Conservation (phyloP, 2,329 filamentous ascomycete genomes). For the Sclerotinia borealis region DNA sequence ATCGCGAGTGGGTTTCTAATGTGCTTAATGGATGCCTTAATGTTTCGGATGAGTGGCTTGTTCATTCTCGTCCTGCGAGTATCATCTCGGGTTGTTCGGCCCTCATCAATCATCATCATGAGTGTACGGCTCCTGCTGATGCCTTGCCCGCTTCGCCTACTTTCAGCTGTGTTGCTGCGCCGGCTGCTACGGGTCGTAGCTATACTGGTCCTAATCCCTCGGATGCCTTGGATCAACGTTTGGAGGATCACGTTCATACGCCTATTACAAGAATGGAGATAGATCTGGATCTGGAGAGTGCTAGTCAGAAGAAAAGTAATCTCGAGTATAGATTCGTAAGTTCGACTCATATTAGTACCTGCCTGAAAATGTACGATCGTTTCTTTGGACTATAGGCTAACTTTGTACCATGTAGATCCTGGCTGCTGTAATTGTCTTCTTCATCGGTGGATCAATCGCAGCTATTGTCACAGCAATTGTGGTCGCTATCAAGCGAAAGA, state of each 20-base stretch:
- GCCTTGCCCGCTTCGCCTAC: not conserved
- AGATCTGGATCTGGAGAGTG: not conserved
- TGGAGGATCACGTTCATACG: not conserved
- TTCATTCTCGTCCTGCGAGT: not conserved
- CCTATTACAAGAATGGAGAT: not conserved
- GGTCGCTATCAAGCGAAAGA: not conserved
- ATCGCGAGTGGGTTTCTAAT: not conserved
- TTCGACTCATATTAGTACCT: accelerated
- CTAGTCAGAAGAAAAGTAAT: not conserved
- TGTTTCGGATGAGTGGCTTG: not conserved
- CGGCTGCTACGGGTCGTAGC: not conserved
- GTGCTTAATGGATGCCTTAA: not conserved
- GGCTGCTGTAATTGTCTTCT: not conserved
- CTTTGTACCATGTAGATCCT: not conserved
- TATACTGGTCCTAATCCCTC: not conserved
- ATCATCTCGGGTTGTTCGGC: not conserved
- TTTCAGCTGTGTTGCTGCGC: too few relatives aligned
- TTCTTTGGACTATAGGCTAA: not conserved
- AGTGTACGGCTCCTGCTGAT: not conserved
- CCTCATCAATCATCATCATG: not conserved
- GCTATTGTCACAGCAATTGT: not conserved
- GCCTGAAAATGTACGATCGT: too few relatives aligned
- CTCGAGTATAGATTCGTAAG: not conserved
- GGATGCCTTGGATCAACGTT: not conserved
- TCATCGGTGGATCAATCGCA: not conserved